phyloP scores from a whole-genome alignment of 441 rosid species.

The Bruguiera hainesii region DNA sequence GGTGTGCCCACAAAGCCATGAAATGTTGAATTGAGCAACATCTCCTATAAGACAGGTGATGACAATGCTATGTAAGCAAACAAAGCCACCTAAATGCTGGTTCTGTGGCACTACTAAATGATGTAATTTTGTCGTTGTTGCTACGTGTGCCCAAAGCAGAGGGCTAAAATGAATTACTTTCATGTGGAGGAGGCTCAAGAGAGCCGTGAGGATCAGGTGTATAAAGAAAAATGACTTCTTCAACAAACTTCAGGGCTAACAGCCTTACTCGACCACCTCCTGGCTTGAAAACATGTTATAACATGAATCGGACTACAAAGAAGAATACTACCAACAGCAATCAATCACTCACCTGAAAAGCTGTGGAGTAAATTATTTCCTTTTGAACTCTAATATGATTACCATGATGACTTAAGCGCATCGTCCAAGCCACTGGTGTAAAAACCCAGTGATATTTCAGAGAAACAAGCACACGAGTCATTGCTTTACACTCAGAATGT shows the following conservation, averaged over 20 bases:
- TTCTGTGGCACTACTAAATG: neutral
- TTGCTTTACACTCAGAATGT: neutral
- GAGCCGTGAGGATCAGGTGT: conserved; percentile 80
- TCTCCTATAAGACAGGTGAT: conserved; percentile 44
- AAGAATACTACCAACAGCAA: conserved; percentile 13
- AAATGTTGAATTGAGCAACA: conserved; percentile 62
- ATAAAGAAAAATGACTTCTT: conserved; percentile 82
- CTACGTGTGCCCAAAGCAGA: conserved; percentile 10
- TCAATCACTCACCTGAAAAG: conserved; percentile 61
- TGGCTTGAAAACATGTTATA: conserved; percentile 42
- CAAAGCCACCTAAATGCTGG: conserved; percentile 10
- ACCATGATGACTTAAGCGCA: conserved; percentile 74
- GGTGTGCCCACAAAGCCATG: conserved; percentile 93
- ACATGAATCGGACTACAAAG: conserved; percentile 32
- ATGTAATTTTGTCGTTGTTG: neutral
- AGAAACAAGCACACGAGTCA: conserved; percentile 16
- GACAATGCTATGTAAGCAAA: conserved; percentile 24
- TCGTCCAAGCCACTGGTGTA: conserved; percentile 64
- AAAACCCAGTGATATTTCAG: conserved; percentile 50
- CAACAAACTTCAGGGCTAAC: conserved; percentile 86
- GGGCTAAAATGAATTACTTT: conserved; percentile 47
- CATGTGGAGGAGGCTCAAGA: conserved; percentile 54
- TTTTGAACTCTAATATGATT: conserved; percentile 74
- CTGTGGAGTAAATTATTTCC: conserved; percentile 73
- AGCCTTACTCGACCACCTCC: conserved; percentile 81